These are phyloP conservation scores for Diaporthe australafricana DNA, from an alignment of 2,329 filamentous ascomycete species.

Conservation along the genomic window DNA sequence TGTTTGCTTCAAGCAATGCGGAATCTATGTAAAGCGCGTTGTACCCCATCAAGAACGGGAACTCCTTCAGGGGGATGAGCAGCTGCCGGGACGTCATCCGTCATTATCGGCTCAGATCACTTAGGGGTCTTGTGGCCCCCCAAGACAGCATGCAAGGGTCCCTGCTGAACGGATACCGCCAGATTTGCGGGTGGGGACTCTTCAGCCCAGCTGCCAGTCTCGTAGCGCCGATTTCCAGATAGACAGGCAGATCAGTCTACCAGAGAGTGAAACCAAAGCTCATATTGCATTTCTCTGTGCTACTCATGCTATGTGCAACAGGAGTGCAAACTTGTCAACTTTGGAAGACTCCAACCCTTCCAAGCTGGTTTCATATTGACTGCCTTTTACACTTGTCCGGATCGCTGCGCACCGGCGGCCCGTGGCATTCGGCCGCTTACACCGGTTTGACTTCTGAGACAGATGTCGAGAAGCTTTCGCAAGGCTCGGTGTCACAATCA, in stretches of 20 bases:
- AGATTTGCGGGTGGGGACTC: slow-evolving; percentile 24
- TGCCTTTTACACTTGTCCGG: slow-evolving; percentile 7
- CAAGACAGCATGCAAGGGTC: slow-evolving; percentile 21
- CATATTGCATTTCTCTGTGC: slow-evolving; percentile 25
- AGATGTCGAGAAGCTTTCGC: slow-evolving; percentile 8
- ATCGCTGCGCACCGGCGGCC: slow-evolving; percentile 30
- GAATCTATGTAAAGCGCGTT: slow-evolving; percentile 8
- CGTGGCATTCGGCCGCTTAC: slow-evolving; percentile 20
- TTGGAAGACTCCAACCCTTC: slow-evolving; percentile 5
- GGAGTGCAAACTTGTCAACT: slow-evolving; percentile 27
- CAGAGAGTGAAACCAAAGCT: slow-evolving; percentile 16
- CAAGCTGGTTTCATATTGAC: slow-evolving; percentile 32
- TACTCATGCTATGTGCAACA: slow-evolving; percentile 27
- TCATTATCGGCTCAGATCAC: slow-evolving; percentile 23
- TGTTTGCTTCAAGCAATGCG: slow-evolving; percentile 18
- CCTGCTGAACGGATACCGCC: slow-evolving; percentile 17
- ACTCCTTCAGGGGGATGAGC: slow-evolving; percentile 14
- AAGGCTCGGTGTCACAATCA: slow-evolving; percentile 21
- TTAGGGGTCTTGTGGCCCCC: slow-evolving; percentile 10
- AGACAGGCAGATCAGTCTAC: slow-evolving; percentile 11
- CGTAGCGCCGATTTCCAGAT: slow-evolving; percentile 25
- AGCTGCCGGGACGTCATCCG: not conserved
- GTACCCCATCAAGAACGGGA: slow-evolving; percentile 6
- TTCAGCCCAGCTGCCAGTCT: slow-evolving; percentile 32
- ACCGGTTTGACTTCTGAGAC: slow-evolving; percentile 25